Conservation (phyloP, 352 stramenopile genomes). For the Blastocystis sp. region DNA sequence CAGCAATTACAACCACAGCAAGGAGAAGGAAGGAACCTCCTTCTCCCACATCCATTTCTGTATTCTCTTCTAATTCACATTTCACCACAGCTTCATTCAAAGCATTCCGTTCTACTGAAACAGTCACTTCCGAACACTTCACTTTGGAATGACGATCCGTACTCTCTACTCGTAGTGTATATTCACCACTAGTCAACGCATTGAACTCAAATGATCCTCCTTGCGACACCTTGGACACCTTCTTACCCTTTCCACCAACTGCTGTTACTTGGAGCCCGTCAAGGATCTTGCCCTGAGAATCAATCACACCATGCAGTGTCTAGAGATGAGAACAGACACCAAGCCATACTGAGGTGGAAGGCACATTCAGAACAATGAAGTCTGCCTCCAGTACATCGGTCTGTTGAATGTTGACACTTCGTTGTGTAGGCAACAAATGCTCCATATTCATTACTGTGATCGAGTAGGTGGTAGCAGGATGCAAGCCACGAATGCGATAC, state of each 20-base stretch:
- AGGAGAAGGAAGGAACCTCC: conserved; percentile 67
- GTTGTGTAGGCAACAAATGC: neutral
- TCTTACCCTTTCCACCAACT: conserved; percentile 36
- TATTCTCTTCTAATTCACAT: conserved; percentile 62
- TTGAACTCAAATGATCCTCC: neutral
- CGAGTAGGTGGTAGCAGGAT: neutral
- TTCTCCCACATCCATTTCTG: conserved; percentile 67
- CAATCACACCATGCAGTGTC: conserved; percentile 70
- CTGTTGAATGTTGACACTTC: neutral
- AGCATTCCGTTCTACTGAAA: neutral
- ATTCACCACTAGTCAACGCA: neutral
- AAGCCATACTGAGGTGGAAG: neutral
- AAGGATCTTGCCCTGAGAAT: conserved; percentile 72
- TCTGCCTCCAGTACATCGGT: neutral
- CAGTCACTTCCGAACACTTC: neutral
- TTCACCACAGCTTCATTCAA: neutral
- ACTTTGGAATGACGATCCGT: neutral
- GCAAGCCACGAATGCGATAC: conserved; percentile 34
- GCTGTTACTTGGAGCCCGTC: conserved; percentile 69
- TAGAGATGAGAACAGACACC: conserved; percentile 35
- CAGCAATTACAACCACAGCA: conserved; percentile 66
- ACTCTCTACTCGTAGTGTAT: neutral
- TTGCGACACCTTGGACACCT: neutral
- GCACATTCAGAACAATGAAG: neutral
- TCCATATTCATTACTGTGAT: neutral